Base-by-base conservation (phyloP, 108 stramenopile species). In the Fistulifera pelliculosa region DNA sequence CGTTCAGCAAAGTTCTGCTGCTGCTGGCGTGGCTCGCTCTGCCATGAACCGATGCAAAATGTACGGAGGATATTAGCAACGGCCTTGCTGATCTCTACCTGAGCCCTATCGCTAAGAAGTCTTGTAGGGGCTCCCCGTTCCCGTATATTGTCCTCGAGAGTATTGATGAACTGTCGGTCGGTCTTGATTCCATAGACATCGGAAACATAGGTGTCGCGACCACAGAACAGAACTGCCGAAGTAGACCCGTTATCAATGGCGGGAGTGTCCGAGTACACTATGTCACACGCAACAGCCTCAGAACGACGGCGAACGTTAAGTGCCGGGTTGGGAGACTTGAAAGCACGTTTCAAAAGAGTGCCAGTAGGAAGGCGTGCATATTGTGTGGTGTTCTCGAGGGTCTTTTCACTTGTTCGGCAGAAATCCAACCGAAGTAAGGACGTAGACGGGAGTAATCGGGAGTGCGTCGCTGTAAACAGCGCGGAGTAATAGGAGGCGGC, bases 1-100 rank as follows among this genome's bases (percentile, higher is more conserved):
- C 53, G 59, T 41, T 68, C 66, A 14, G 53, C 60, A 24, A 27
- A 22, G 49, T 68, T 68, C 43, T 68, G 66, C 5, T 68, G 39
- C 27, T 60, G 66, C 6, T 61, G 38, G 15, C 54, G 2, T 1
- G 60, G 66, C 27, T 68, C 66, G 21, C 58, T 19, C 17, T 54
- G 52, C 55, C 52, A 54, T 4, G 45, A 17, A 22, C 24, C 27
- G 44, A 62, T 63, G 17, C 13, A 27, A 1, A 53, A 44, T 0
- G 27, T n/a, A 1, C 68, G 61, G 13, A 58, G 47, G 5, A 70
- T 26, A 0, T 50, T 47, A 0, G 7, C 27, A 24, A 60, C 58
- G 6, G 31, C 13, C 13, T 27, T 38, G 24, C 38, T 39, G 49
- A 48, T 59, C 17, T 64, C 63, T 0, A 28, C 58, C 26, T 64